A percentile compares a stretch with the other conserved stretches of the same genome.
phyloP scores from a whole-genome alignment of 2,329 filamentous ascomycete species.

The Scedosporium apiospermum region DNA sequence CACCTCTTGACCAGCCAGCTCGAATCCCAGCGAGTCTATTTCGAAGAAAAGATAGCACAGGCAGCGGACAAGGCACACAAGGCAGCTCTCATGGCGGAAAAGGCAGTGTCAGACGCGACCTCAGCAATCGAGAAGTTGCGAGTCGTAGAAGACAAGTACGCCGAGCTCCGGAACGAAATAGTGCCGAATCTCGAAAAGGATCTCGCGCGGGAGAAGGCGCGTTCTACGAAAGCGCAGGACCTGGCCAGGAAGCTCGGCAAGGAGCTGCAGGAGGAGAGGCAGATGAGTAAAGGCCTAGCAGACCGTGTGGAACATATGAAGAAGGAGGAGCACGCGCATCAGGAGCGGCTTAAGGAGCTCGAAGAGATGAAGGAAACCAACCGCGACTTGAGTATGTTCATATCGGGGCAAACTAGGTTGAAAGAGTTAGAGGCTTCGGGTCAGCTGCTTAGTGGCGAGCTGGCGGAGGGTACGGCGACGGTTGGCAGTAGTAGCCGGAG shows the following conservation, averaged over 20 bases:
- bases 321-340: conserved; percentile 47
- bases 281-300: conserved; percentile 71
- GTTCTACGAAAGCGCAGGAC: conserved; percentile 61
- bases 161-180: conserved; percentile 42
- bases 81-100: conserved; percentile 58
- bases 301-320: conserved; percentile 69
- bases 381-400: conserved; percentile 78
- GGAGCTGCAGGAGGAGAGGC: conserved; percentile 78
- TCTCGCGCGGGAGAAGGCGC: conserved; percentile 55
- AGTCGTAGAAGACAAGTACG: conserved; percentile 32
- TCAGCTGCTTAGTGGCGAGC: conserved; percentile 54
- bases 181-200: conserved; percentile 65
- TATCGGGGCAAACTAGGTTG: conserved; percentile 73
- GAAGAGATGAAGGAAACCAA: conserved; percentile 77
- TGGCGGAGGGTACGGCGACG: conserved; percentile 63
- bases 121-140: conserved; percentile 40
- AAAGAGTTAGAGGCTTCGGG: conserved; percentile 57
- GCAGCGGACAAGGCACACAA: conserved; percentile 81
- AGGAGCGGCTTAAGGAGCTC: conserved; percentile 46
- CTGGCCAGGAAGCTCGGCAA: conserved; percentile 68
- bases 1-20: conserved; percentile 88
- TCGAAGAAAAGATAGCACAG: conserved; percentile 83
- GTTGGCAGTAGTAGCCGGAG: conserved; percentile 45
- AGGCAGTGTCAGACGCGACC: conserved; percentile 41
- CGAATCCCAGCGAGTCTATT: conserved; percentile 86